Base-by-base conservation (phyloP, 148 eudicot species). In the Dianthus caryophyllus region DNA sequence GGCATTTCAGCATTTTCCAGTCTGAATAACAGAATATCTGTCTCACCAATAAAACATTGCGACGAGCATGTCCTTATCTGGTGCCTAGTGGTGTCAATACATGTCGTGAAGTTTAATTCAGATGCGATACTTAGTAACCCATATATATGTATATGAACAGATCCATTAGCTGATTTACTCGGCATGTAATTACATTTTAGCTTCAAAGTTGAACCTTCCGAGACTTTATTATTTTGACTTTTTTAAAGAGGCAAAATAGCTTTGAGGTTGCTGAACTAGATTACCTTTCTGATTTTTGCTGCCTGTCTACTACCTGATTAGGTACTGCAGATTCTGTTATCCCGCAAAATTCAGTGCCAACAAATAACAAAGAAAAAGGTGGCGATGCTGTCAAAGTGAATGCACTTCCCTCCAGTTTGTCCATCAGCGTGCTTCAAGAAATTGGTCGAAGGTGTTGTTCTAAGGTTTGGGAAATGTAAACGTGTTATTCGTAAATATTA, bases 381-480 rank as follows among this genome's bases (percentile, higher is more conserved):
- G 62, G 65, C 61, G 88, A 89, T 74, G 75, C 80, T 50, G 83
- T 77, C 43, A 90, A 84, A 75, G 27, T 70, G 63, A 87, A 76
- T 68, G 36, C 67, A 48, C 54, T 81, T 36, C 80, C 84, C 46
- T 66, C 89, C 22, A 79, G 90, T 79, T 79, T 86, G 61, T 87
- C 83, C 46, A 86, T 90, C 61, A 84, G 90, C 43, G 98, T 86
- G 64, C 79, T 94, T 76, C 98, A 87, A 73, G 97, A 94, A 83
- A 94, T 94, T 76, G 98, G 92, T 53, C 84, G 88, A 71, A 85
- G 96, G 67, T 90, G 97, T 77, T 79, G 76, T 67, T 88, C 97
- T 47, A 94, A 86, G 97, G 98, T 93, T 60, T 71, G 86, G 53
- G 36, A 38, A 56, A 58, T 52, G 25, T 29, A 25, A 61, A 52